A percentile compares a stretch with the other conserved stretches of the same genome.
phyloP scores from a whole-genome alignment of 2,329 filamentous ascomycete genomes.

The Seiridium cupressi region DNA sequence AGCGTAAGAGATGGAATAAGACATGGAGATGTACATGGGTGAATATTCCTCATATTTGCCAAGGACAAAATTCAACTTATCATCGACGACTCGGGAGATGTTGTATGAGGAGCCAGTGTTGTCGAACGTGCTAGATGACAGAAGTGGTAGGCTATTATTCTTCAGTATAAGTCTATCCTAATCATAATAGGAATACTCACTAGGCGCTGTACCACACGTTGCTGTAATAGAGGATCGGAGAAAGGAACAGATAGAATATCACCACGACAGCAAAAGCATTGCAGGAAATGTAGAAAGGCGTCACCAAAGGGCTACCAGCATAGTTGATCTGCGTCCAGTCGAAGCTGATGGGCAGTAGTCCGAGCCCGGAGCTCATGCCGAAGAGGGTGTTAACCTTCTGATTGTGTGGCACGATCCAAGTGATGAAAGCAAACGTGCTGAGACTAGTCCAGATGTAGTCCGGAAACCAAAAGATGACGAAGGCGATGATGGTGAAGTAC shows the following conservation, averaged over 20 bases:
- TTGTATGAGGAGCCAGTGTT: conserved; percentile 30
- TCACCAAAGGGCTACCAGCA: conserved; percentile 24
- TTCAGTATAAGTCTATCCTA: neutral
- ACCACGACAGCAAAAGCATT: conserved; percentile 26
- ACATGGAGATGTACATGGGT: conserved; percentile 33
- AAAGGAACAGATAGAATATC: conserved; percentile 28
- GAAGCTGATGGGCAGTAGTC: conserved; percentile 26
- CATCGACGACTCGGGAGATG: conserved; percentile 25
- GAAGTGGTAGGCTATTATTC: conserved; percentile 19
- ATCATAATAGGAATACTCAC: neutral
- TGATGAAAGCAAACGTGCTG: conserved; percentile 20
- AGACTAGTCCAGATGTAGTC: conserved; percentile 20
- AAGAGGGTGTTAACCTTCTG: conserved; percentile 19
- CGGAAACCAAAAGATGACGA: conserved; percentile 24
- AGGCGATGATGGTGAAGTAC: conserved; percentile 24
- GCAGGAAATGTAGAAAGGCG: conserved; percentile 29
- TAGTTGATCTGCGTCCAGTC: conserved; percentile 32
- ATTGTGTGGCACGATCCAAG: conserved; percentile 17
- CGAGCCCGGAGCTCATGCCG: conserved; percentile 16
- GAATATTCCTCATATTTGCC: conserved; percentile 31
- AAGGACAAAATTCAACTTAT: conserved; percentile 23
- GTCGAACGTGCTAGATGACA: conserved; percentile 27
- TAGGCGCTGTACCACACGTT: conserved; percentile 31
- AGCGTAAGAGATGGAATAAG: conserved; percentile 32
- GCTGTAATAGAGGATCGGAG: conserved; percentile 29